Evolutionary conservation across 2,329 filamentous ascomycete species (phyloP).

Genomic region (Blastomyces percursus): DNA sequence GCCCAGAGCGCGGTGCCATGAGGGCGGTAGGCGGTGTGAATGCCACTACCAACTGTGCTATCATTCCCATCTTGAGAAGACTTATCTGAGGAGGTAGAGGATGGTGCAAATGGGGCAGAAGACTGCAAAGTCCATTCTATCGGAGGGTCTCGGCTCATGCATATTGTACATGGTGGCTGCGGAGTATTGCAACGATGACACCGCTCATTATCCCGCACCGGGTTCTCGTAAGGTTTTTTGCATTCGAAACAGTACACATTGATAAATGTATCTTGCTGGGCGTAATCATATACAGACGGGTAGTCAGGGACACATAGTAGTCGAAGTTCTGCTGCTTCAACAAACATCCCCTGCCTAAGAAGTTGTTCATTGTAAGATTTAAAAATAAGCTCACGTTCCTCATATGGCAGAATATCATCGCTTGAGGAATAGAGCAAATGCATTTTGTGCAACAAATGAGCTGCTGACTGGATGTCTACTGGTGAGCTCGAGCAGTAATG

Average conservation of each 20-base stretch:
- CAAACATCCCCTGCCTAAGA: constrained; percentile 32
- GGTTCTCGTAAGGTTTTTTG: constrained; percentile 45
- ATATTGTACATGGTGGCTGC: constrained; percentile 33
- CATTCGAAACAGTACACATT: constrained; percentile 47
- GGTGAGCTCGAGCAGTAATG: constrained; percentile 30
- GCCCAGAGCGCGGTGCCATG: constrained; percentile 39
- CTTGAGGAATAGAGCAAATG: constrained; percentile 30
- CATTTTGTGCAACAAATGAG: constrained; percentile 32
- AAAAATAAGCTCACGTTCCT: constrained; percentile 46
- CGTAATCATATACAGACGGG: constrained; percentile 47
- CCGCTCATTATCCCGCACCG: constrained; percentile 37
- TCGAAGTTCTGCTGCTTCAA: constrained; percentile 46
- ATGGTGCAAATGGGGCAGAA: constrained; percentile 2
- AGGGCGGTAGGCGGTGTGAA: constrained; percentile 15
- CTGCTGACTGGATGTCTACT: constrained; percentile 32
- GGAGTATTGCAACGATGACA: constrained; percentile 41
- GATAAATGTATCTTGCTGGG: constrained; percentile 43
- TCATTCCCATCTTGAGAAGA: background rate
- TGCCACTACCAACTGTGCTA: background rate
- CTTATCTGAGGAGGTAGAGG: constrained; percentile 6
- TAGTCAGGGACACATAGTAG: constrained; percentile 45
- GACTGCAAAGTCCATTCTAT: constrained; percentile 29
- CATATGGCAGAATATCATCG: constrained; percentile 29
- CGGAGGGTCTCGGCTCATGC: constrained; percentile 33
- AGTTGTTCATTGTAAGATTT: constrained; percentile 49